A percentile compares a stretch with the other conserved stretches of the same genome.
Conservation (phyloP, 2,329 filamentous ascomycete genomes). For the Microdochium trichocladiopsis region DNA sequence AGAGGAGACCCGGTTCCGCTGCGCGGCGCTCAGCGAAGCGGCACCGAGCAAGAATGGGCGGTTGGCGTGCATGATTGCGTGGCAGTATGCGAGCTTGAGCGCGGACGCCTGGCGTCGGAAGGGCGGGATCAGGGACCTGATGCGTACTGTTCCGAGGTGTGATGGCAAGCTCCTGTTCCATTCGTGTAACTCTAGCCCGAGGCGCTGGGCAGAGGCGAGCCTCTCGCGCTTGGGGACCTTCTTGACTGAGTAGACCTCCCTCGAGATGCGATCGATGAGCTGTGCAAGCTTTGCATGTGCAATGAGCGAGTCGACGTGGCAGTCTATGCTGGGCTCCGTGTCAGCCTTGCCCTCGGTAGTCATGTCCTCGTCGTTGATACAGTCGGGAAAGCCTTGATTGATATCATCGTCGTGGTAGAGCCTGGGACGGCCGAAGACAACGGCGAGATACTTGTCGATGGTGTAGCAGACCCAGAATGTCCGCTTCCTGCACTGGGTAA, state of each 20-base stretch:
- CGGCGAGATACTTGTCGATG: conserved; percentile 55
- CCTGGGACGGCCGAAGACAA: conserved; percentile 54
- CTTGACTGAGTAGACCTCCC: conserved; percentile 11
- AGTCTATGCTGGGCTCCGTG: conserved; percentile 26
- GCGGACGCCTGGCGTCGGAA: conserved; percentile 43
- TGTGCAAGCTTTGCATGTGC: conserved; percentile 24
- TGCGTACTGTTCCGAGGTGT: conserved; percentile 33
- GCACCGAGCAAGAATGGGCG: conserved; percentile 41
- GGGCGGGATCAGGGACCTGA: conserved; percentile 34
- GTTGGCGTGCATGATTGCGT: conserved; percentile 49
- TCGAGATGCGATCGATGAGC: conserved; percentile 31
- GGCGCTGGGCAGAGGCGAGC: conserved; percentile 25
- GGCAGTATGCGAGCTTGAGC: conserved; percentile 44
- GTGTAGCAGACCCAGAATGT: conserved; percentile 58
- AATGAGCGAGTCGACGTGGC: conserved; percentile 39
- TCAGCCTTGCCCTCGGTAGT: conserved; percentile 28
- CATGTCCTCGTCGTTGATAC: conserved; percentile 51
- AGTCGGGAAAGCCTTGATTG: conserved; percentile 52
- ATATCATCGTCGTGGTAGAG: conserved; percentile 58
- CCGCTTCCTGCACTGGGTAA: conserved; percentile 16
- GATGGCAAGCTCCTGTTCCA: conserved; percentile 33
- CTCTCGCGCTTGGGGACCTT: conserved; percentile 25
- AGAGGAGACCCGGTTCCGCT: neutral
- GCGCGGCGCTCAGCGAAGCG: conserved; percentile 4
- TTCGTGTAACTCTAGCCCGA: conserved; percentile 28